Base-by-base conservation (phyloP, 495 filamentous ascomycete genomes). In the Penicillium macrosclerotiorum region DNA sequence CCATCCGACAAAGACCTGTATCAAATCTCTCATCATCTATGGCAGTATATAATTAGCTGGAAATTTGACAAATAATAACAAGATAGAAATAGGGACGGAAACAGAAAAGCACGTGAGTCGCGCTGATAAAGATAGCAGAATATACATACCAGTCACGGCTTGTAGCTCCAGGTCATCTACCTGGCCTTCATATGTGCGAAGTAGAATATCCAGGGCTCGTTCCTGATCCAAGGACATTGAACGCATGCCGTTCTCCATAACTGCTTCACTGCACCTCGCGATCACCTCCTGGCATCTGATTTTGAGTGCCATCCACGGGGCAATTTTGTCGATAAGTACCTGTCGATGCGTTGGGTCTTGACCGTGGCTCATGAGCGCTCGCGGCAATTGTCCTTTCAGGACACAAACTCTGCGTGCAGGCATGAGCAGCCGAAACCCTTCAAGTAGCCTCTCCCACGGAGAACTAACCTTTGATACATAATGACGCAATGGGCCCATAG, bases 401-500 rank as follows among this genome's bases (percentile, higher is more conserved):
- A 64, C 33, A 32, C 66, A 74, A 0, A 66, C 56, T 29, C 65
- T 73, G 30, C 0, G 11, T 11, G 4, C 24, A 5, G 11, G 13
- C 20, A 58, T 47, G n/a, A 42, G 37, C 5, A 11, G 11, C 3
- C 29, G 8, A 25, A 14, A 12, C 4, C 17, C 13, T 6, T 8
- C 20, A 24, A 1, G 13, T 6, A 4, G 4, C 13, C 6, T 22
- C 8, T 19, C 8, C 17, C 17, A 11, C 1, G 5, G 34, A 20
- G 9, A 25, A 36, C 61, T 42, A 37, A 72, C 73, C 62, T 59
- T 43, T 72, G 65, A 42, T 71, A 77, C 5, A 63, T 63, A 22
- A 69, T 57, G 9, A 72, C 52, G 43, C 66, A 69, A 25, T 72
- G 67, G 3, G 60, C 65, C 73, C 74, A 76, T 1, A 77, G 58